These are phyloP conservation scores for Mortierella alpina DNA, from an alignment of 192 early-diverging fungal genomes.

Conservation along the genomic window DNA sequence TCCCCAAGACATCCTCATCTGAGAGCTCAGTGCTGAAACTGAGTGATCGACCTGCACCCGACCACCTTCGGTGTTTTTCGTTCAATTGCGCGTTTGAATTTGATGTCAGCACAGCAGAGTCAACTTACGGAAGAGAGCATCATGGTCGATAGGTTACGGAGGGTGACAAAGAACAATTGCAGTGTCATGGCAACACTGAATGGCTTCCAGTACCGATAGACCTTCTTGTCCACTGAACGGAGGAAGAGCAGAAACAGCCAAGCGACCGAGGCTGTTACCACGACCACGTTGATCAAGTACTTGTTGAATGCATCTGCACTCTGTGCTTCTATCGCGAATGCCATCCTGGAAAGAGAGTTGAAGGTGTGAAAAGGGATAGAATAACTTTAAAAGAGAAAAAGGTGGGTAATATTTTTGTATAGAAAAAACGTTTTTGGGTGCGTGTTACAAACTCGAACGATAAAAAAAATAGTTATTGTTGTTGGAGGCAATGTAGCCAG, in stretches of 20 bases:
- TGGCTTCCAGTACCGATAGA: slow-evolving; percentile 28
- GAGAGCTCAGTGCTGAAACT: no score
- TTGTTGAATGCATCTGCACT: slow-evolving; percentile 34
- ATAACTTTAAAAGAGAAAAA: neutral
- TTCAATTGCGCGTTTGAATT: no score
- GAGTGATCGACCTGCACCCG: no score
- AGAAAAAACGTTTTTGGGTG: neutral
- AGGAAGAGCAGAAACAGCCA: slow-evolving; percentile 27
- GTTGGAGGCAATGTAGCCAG: neutral
- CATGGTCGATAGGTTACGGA: slow-evolving; percentile 33
- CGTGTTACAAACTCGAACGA: neutral
- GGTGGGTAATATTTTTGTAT: no score
- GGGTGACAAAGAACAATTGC: slow-evolving; percentile 44
- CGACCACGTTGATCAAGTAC: slow-evolving; percentile 36
- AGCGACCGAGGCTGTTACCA: slow-evolving; percentile 27
- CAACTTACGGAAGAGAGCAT: slow-evolving; percentile 44
- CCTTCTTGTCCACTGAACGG: slow-evolving; percentile 29
- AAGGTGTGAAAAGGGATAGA: neutral
- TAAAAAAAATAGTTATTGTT: neutral
- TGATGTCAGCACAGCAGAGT: neutral
- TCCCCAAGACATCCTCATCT: no score
- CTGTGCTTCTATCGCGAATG: slow-evolving; percentile 21
- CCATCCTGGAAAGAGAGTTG: slow-evolving; percentile 10
- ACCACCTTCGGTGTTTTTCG: no score
- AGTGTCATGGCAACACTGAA: slow-evolving; percentile 42